Percentiles rank a stretch among this genome's conserved stretches.
These are phyloP conservation scores for Apiotrichum akiyoshidainum DNA, from an alignment of 1,284 basidiomycete genomes.

Conservation along the genomic window DNA sequence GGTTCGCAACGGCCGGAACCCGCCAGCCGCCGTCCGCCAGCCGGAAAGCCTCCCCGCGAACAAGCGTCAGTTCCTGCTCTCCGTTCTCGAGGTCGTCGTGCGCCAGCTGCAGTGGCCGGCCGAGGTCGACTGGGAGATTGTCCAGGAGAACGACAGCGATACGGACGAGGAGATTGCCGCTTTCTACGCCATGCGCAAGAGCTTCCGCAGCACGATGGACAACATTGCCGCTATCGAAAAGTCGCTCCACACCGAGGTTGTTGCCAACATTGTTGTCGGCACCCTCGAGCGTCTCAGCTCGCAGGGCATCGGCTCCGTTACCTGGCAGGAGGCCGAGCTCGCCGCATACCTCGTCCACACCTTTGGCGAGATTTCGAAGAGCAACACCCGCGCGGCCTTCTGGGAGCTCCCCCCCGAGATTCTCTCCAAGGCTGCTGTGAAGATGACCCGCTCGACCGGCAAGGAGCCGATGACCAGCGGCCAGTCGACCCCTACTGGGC, in stretches of 20 bases:
- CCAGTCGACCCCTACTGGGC: conserved; percentile 34
- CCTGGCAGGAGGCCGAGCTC: conserved; percentile 93
- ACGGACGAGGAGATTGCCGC: conserved; percentile 80
- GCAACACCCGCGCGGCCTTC: conserved; percentile 50
- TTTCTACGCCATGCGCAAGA: conserved; percentile 73
- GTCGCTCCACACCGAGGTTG: conserved; percentile 49
- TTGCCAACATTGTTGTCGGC: conserved; percentile 45
- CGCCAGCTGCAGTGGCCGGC: conserved; percentile 63
- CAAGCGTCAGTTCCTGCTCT: conserved; percentile 75
- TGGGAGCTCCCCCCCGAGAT: conserved; percentile 50
- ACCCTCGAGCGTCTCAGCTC: conserved; percentile 41
- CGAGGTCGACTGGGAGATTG: conserved; percentile 79
- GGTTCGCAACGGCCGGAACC: conserved; percentile 22
- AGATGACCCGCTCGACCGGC: conserved; percentile 27
- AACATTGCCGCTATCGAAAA: conserved; percentile 79
- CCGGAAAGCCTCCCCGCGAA: conserved; percentile 56
- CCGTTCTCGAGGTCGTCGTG: conserved; percentile 74
- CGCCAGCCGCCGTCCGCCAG: conserved; percentile 21
- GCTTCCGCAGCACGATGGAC: conserved; percentile 73
- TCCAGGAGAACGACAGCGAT: conserved; percentile 69
- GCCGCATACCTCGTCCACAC: conserved; percentile 88
- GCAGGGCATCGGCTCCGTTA: conserved; percentile 53
- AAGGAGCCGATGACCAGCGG: conserved; percentile 39
- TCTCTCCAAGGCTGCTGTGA: conserved; percentile 34
- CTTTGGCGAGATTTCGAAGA: conserved; percentile 79